Base-by-base conservation (phyloP, 768 basidiomycete species). In the Boletus tylopilopsis region DNA sequence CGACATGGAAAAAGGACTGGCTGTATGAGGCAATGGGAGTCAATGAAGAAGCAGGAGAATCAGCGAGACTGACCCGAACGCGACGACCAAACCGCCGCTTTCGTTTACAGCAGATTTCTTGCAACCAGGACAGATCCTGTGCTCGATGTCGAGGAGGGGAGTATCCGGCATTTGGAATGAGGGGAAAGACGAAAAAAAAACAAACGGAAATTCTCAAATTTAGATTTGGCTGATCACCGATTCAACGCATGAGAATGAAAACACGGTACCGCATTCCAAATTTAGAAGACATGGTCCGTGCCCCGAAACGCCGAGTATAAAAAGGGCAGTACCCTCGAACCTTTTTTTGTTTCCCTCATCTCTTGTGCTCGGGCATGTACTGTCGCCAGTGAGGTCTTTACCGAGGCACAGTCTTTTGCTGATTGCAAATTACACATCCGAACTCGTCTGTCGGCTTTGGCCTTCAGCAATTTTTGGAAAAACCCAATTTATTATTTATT, bases 351-450 rank as follows among this genome's bases (percentile, higher is more conserved):
- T 33, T 4, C 75, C 73, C 60, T 60, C 60, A 84, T 84, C 84
- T 86, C 85, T 91, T 91, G 87, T 90, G 87, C 87, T 89, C 85
- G 87, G 87, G 87, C 85, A 86, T 82, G 87, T 84, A 87, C 85
- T 87, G 84, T 88, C 85, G 84, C 82, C 84, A 87, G 87, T 90
- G 89, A 91, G 86, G 89, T 91, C 77, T 82, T 76, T 87, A 90
- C 88, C 85, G 89, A 91, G 86, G 82, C 84, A 85, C 84, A 88
- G 86, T 87, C 79, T 76, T 88, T 90, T 89, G 88, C 87, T 90
- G 84, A 85, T 90, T 90, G 87, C 87, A 90, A 90, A 90, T 87
- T 90, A 89, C 78, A 87, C 87, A 90, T 90, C 88, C 88, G 86
- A 88, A 90, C 86, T 70, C 87, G 85, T 90, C 87, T 85, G 79